phyloP scores from a whole-genome alignment of 2,329 filamentous ascomycete species.

The Dothistroma septosporum region DNA sequence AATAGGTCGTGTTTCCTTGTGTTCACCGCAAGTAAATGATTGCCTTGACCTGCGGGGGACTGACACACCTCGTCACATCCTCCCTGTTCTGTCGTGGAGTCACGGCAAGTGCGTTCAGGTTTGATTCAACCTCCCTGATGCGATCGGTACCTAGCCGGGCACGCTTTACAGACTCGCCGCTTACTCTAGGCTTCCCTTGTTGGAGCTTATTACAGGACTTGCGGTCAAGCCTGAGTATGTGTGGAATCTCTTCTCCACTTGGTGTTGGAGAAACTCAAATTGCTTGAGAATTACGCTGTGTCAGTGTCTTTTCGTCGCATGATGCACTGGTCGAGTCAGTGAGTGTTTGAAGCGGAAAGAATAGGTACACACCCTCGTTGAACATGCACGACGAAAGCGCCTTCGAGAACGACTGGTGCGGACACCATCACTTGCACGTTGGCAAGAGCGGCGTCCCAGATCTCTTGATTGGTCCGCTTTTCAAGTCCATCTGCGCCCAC shows the following conservation, averaged over 20 bases:
- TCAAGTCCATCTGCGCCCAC: conserved; percentile 67
- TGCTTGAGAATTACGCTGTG: conserved; percentile 68
- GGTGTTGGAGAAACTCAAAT: conserved; percentile 55
- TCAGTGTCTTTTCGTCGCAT: conserved; percentile 62
- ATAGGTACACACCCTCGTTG: conserved; percentile 63
- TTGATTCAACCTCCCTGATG: conserved; percentile 57
- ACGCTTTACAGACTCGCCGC: background rate
- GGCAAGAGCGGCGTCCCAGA: conserved; percentile 64
- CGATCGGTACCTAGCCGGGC: conserved; percentile 10
- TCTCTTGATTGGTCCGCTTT: conserved; percentile 62
- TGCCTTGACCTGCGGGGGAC: conserved; percentile 57
- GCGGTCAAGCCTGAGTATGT: conserved; percentile 76
- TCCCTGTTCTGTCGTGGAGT: conserved; percentile 65
- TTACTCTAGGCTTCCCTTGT: conserved; percentile 52
- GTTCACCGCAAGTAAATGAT: conserved; percentile 31
- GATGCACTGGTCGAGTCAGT: conserved; percentile 58
- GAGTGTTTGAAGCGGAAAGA: background rate
- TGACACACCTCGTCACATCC: conserved; percentile 65
- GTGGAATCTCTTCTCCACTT: conserved; percentile 48
- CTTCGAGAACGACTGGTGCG: conserved; percentile 68
- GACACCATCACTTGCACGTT: conserved; percentile 71
- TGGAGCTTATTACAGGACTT: conserved; percentile 65
- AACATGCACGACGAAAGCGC: conserved; percentile 76
- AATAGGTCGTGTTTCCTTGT: conserved; percentile 18
- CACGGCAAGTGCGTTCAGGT: conserved; percentile 64